A percentile compares a stretch with the other conserved stretches of the same genome.
These are phyloP conservation scores for Colletotrichum sp. DNA, from an alignment of 2,329 filamentous ascomycete species.

Conservation along the genomic window DNA sequence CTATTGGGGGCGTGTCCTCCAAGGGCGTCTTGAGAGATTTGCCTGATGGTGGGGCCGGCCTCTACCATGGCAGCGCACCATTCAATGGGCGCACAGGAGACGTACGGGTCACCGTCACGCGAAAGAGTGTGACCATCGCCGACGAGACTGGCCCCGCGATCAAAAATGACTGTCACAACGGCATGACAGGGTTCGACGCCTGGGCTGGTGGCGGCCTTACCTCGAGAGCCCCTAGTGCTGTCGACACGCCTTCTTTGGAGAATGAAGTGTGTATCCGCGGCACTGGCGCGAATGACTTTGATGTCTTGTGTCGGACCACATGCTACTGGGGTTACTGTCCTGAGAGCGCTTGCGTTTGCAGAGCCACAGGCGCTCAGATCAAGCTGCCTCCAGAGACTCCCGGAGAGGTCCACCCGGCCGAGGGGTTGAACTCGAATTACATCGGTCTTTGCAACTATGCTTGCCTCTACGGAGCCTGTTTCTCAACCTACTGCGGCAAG, in stretches of 20 bases:
- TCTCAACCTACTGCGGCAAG: slow-evolving; percentile 28
- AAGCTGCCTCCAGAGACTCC: neutral
- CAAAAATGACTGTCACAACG: neutral
- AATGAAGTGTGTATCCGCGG: slow-evolving; percentile 29
- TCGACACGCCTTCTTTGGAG: neutral
- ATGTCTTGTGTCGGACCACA: slow-evolving; percentile 36
- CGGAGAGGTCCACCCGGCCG: neutral
- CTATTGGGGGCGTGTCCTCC: neutral
- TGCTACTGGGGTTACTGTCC: slow-evolving; percentile 35
- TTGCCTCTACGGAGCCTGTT: slow-evolving; percentile 51
- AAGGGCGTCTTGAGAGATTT: neutral
- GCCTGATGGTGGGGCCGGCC: slow-evolving; percentile 22
- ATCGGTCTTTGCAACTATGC: slow-evolving; percentile 25
- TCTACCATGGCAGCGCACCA: slow-evolving; percentile 24
- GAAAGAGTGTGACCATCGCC: neutral
- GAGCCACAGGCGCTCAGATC: slow-evolving; percentile 30
- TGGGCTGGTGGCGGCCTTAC: neutral
- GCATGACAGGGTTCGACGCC: slow-evolving; percentile 8
- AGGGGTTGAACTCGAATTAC: neutral
- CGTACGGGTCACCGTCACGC: slow-evolving; percentile 37
- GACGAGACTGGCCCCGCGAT: neutral
- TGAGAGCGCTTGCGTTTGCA: slow-evolving; percentile 36
- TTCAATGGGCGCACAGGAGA: slow-evolving; percentile 28
- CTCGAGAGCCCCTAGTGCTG: neutral
- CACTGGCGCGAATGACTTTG: slow-evolving; percentile 35